Evolutionary conservation across 2,329 filamentous ascomycete genomes (phyloP).

Genomic region (Zopfia rhizophila): DNA sequence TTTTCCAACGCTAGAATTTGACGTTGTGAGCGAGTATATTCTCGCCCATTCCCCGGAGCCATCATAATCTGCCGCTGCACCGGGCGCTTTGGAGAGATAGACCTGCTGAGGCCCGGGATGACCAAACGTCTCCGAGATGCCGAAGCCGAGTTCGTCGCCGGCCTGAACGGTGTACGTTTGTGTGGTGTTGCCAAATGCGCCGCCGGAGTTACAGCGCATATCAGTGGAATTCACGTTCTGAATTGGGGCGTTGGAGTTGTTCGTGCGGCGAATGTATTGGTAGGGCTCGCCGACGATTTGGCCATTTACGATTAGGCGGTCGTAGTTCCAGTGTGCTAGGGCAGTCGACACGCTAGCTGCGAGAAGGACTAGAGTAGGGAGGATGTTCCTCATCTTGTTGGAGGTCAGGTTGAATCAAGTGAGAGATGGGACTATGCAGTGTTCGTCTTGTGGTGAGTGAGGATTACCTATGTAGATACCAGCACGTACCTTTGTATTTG

Average conservation of each 20-base stretch:
- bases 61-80: constrained; percentile 72
- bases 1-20: no score
- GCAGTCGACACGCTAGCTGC: constrained; percentile 6
- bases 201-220: constrained; percentile 39
- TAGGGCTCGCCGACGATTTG: constrained; percentile 34
- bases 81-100: constrained; percentile 50
- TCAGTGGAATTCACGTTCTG: constrained; percentile 35
- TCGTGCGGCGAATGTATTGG: constrained; percentile 34
- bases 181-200: constrained; percentile 22
- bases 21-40: constrained; percentile 48
- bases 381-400: constrained; percentile 20
- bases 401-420: constrained; percentile 18
- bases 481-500: no score
- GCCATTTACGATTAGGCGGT: constrained; percentile 40
- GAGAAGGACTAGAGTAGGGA: constrained; percentile 15
- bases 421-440: background rate
- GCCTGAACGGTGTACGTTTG: constrained; percentile 40
- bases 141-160: constrained; percentile 59
- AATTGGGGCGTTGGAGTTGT: constrained; percentile 36
- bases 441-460: no score
- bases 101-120: constrained; percentile 40
- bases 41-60: constrained; percentile 58
- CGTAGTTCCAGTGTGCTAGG: constrained; percentile 38
- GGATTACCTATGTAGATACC: no score
- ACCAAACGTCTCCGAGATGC: constrained; percentile 58